These are phyloP conservation scores for Chrysanthemum seticuspe DNA, from an alignment of 129 eudicot species.

Conservation along the genomic window DNA sequence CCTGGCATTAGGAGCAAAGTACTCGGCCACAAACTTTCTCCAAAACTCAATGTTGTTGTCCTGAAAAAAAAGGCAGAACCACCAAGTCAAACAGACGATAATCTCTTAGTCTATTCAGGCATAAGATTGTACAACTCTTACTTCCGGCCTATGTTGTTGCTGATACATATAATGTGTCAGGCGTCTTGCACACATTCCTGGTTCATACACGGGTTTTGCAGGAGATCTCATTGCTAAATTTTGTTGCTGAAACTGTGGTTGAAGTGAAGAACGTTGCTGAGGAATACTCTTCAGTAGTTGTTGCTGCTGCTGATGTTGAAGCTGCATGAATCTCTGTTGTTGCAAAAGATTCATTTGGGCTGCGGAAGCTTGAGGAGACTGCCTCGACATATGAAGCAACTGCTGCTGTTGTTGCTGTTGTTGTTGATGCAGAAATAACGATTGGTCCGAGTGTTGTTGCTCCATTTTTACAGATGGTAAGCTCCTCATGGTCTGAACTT, in stretches of 20 bases:
- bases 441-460: constrained; percentile 76
- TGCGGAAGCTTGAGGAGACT: constrained; percentile 85
- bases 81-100: not conserved
- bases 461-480: constrained; percentile 79
- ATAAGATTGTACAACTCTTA: constrained; percentile 36
- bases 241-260: constrained; percentile 68
- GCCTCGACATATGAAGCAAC: constrained; percentile 85
- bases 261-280: constrained; percentile 73
- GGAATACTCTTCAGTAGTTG: constrained; percentile 80
- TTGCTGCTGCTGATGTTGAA: constrained; percentile 92
- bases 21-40: constrained; percentile 97
- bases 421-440: constrained; percentile 59
- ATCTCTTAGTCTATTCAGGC: not conserved
- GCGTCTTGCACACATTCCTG: constrained; percentile 95
- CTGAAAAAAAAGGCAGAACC: constrained; percentile 38
- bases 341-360: constrained; percentile 75
- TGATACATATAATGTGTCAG: constrained; percentile 96
- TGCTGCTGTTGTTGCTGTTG: constrained; percentile 79
- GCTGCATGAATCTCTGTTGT: constrained; percentile 85
- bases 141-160: constrained; percentile 98
- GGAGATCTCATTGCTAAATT: constrained; percentile 75
- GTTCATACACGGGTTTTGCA: constrained; percentile 83
- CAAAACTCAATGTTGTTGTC: constrained; percentile 97
- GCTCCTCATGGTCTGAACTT: constrained; percentile 69
- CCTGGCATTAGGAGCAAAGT: constrained; percentile 92